phyloP scores from a whole-genome alignment of 805 yeast genomes.

The Ogataea saltuana region DNA sequence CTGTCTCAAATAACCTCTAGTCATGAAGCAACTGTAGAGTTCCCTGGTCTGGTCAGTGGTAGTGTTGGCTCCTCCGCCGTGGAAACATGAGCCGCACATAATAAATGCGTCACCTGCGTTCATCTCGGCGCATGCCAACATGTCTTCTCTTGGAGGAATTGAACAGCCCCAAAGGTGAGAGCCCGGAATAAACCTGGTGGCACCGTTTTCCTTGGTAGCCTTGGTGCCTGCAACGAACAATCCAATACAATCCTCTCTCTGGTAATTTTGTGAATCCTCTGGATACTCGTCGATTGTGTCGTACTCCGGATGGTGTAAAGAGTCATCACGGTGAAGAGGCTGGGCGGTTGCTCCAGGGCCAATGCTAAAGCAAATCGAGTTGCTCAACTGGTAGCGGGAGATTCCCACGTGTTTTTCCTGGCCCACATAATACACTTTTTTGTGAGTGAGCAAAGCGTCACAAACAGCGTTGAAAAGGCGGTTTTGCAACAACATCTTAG shows the following conservation, averaged over 20 bases:
- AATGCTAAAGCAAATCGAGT: slow-evolving; percentile 27
- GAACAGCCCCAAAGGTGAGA: slow-evolving; percentile 9
- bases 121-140: slow-evolving; percentile 1
- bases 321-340: slow-evolving; percentile 32
- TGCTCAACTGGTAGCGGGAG: slow-evolving; percentile 24
- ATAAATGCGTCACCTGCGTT: slow-evolving; percentile 6
- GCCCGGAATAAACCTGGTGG: slow-evolving; percentile 6
- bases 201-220: slow-evolving; percentile 4
- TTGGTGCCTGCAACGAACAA: slow-evolving; percentile 9
- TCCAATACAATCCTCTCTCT: slow-evolving; percentile 12
- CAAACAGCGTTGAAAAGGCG: slow-evolving; percentile 6
- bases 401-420: slow-evolving; percentile 18
- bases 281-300: slow-evolving; percentile 15
- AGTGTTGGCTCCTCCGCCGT: slow-evolving; percentile 9
- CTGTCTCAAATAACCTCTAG: slow-evolving; percentile 8
- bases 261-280: slow-evolving; percentile 9
- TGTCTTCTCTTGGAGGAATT: slow-evolving; percentile 1
- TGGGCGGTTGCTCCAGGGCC: slow-evolving; percentile 33
- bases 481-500: slow-evolving; percentile 9
- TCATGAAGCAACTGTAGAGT: slow-evolving; percentile 8
- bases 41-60: slow-evolving; percentile 3
- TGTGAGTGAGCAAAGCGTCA: slow-evolving; percentile 14
- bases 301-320: slow-evolving; percentile 26
- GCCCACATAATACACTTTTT: slow-evolving; percentile 12
- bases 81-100: slow-evolving; percentile 6